Base-by-base conservation (phyloP, 768 basidiomycete genomes). In the Lactifluus volemus region DNA sequence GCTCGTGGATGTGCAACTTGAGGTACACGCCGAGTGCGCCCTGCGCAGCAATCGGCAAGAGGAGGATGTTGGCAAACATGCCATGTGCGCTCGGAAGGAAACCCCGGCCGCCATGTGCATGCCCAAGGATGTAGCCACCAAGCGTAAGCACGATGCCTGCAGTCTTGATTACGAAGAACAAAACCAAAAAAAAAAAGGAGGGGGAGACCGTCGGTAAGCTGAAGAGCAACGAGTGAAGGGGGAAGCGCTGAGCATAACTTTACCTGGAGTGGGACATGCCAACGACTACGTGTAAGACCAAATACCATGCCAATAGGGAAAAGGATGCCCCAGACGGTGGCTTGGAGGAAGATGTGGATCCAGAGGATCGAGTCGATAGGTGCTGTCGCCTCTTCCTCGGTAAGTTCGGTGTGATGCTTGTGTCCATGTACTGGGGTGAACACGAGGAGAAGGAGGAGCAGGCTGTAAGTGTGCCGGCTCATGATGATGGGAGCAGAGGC, bases 231-330 rank as follows among this genome's bases (percentile, higher is more conserved):
- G 15, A 17, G 49, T 3, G 9, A 42, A 15, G 21, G 11, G 1
- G 49, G 21, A 29, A 19, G 32, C 17, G 30, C 9, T 17, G 12
- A 48, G 68, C 78, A 42, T 53, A 25, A 25, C 25, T 25, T 25
- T 25, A 86, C 89, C 74, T 96, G 94, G 5, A 93, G 70, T 5
- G 94, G 93, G 48, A 94, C 92, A 71, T 97, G 94, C 85, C 89
- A 95, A 68, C 84, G 81, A 71, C 92, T 94, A 61, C 84, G 78
- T n/a, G 83, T 74, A 15, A 91, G 74, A 17, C 86, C 86, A 4
- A 89, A 73, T 0, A 89, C 84, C 87, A 89, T 88, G 32, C 86
- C 94, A 7, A 85, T 77, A 0, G 94, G 94, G 68, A 96, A 97
- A 36, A 93, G 69, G 2, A 96, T 67, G 4, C 91, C 92, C 94